A percentile compares a stretch with the other conserved stretches of the same genome.
These are phyloP conservation scores for Eudorina sp. DNA, from an alignment of 139 green algal species.

Conservation along the genomic window DNA sequence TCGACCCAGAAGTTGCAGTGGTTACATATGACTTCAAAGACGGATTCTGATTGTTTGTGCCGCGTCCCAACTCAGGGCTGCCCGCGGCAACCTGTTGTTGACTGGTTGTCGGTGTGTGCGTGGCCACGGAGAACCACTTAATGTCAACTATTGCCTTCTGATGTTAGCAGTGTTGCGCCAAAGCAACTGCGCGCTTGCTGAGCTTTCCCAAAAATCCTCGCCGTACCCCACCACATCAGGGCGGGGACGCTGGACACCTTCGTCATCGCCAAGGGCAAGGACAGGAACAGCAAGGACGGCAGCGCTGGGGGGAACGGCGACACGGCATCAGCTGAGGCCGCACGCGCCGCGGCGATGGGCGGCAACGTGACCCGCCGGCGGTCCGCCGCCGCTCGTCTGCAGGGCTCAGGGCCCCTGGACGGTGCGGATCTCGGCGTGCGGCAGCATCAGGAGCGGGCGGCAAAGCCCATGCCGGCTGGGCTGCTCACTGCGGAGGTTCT, in stretches of 20 bases:
- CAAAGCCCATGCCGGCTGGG: neutral
- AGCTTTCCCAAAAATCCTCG: too few relatives aligned
- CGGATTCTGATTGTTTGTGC: too few relatives aligned
- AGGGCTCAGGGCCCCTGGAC: neutral
- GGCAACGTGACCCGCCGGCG: conserved; percentile 45
- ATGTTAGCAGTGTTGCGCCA: too few relatives aligned
- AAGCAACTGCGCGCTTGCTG: too few relatives aligned
- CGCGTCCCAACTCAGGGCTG: too few relatives aligned
- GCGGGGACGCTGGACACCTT: conserved; percentile 82
- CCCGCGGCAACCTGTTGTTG: too few relatives aligned
- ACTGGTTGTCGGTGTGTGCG: too few relatives aligned
- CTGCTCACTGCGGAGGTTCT: conserved; percentile 24
- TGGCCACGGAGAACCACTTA: too few relatives aligned
- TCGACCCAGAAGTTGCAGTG: too few relatives aligned
- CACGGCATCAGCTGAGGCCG: neutral
- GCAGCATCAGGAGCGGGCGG: neutral
- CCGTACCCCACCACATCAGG: conserved; percentile 10
- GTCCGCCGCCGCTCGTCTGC: neutral
- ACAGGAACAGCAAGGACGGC: neutral
- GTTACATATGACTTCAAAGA: too few relatives aligned
- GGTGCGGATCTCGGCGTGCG: neutral
- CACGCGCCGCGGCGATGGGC: neutral
- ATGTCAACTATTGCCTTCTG: too few relatives aligned
- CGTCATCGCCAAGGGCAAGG: conserved; percentile 42
- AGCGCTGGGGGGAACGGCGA: neutral